A percentile compares a stretch with the other conserved stretches of the same genome.
Evolutionary conservation across 768 basidiomycete genomes (phyloP).

Genomic region (Collybia nuda): DNA sequence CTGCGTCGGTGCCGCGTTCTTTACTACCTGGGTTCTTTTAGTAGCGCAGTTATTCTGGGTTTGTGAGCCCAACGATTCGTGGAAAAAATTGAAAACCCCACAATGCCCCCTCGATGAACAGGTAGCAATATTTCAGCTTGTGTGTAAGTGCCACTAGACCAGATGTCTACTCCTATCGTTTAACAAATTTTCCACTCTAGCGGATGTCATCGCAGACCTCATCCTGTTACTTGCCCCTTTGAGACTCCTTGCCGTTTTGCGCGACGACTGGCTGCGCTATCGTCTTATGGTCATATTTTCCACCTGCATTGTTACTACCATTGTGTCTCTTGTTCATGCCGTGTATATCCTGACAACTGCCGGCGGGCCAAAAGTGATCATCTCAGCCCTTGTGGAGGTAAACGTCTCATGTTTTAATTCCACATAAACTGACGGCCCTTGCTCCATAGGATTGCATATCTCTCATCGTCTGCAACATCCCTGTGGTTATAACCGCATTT

Average conservation of each 20-base stretch:
- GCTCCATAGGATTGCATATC: conserved; percentile 27
- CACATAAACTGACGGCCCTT: neutral
- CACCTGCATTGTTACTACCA: conserved; percentile 48
- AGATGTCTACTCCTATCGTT: neutral
- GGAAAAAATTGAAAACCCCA: conserved; percentile 33
- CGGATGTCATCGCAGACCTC: conserved; percentile 36
- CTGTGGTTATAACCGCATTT: conserved; percentile 29
- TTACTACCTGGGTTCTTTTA: conserved; percentile 30
- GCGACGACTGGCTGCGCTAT: conserved; percentile 32
- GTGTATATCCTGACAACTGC: conserved; percentile 32
- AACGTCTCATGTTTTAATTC: neutral
- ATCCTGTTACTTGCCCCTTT: conserved; percentile 45
- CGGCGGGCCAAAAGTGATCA: conserved; percentile 24
- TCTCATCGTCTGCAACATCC: conserved; percentile 36
- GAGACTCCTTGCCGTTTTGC: conserved; percentile 39
- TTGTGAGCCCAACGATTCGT: conserved; percentile 33
- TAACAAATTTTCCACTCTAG: conserved; percentile 1
- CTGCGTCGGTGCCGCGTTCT: conserved; percentile 28
- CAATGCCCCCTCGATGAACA: conserved; percentile 43
- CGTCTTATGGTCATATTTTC: conserved; percentile 51
- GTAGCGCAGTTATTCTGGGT: conserved; percentile 43
- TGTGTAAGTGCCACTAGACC: conserved; percentile 34
- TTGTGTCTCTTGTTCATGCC: conserved; percentile 45
- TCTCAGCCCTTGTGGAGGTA: conserved; percentile 44
- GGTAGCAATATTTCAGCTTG: conserved; percentile 49